Evolutionary conservation across 139 green algal species (phyloP).

Genomic region (Gonium pectorale): DNA sequence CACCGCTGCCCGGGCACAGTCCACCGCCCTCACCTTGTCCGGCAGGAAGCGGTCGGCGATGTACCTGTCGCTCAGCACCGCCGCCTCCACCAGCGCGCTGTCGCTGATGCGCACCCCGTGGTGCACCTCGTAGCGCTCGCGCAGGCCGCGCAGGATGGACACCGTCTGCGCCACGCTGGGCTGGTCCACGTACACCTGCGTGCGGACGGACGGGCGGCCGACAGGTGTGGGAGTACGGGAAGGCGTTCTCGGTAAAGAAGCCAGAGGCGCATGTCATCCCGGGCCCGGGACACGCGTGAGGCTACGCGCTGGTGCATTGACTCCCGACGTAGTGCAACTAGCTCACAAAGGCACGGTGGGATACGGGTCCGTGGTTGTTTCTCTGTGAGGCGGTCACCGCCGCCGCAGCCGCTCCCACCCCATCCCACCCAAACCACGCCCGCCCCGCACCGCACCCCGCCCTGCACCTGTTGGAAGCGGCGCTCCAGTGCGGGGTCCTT

Average conservation of each 20-base stretch:
- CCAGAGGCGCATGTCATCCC: too few relatives aligned
- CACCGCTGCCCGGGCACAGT: too few relatives aligned
- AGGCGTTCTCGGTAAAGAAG: too few relatives aligned
- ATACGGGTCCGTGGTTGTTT: too few relatives aligned
- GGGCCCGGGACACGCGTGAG: too few relatives aligned
- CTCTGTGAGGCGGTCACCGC: too few relatives aligned
- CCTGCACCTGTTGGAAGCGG: slow-evolving; percentile 87
- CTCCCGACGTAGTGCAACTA: too few relatives aligned
- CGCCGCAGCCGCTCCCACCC: background rate
- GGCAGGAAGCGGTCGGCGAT: slow-evolving; percentile 77
- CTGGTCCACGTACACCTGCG: slow-evolving; percentile 94
- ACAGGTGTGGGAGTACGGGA: too few relatives aligned
- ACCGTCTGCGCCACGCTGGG: slow-evolving; percentile 95
- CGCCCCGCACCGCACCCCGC: background rate
- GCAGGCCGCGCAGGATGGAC: slow-evolving; percentile 95
- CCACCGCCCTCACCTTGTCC: slow-evolving; percentile 56
- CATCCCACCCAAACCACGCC: background rate
- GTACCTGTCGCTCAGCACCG: slow-evolving; percentile 94
- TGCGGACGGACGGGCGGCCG: background rate
- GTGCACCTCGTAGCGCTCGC: slow-evolving; percentile 97
- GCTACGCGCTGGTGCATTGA: too few relatives aligned
- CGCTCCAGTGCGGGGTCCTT: slow-evolving; percentile 98
- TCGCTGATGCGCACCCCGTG: slow-evolving; percentile 97
- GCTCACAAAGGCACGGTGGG: too few relatives aligned
- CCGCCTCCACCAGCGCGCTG: slow-evolving; percentile 95